These are phyloP conservation scores for Periconia macrospinosa DNA, from an alignment of 2,329 filamentous ascomycete species.

Conservation along the genomic window DNA sequence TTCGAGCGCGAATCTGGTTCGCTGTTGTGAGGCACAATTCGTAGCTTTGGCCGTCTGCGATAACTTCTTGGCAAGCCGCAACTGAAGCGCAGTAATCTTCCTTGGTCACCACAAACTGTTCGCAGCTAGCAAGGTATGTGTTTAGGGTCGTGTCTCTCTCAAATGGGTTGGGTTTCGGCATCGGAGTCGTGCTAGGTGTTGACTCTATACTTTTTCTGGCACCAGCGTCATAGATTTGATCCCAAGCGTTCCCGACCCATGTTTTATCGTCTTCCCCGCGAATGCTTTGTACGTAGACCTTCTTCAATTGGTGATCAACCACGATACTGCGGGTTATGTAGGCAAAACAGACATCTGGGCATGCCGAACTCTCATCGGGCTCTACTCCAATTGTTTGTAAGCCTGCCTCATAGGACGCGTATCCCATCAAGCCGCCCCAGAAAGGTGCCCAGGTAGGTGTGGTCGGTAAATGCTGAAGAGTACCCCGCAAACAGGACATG, in stretches of 20 bases:
- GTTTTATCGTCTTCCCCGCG: slow-evolving; percentile 42
- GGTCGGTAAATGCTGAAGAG: slow-evolving; percentile 18
- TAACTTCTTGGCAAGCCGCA: slow-evolving; percentile 67
- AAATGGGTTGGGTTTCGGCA: slow-evolving; percentile 32
- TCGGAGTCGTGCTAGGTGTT: slow-evolving; percentile 29
- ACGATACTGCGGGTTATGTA: slow-evolving; percentile 80
- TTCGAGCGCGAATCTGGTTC: slow-evolving; percentile 59
- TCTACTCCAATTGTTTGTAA: slow-evolving; percentile 61
- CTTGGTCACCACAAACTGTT: slow-evolving; percentile 12
- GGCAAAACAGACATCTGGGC: slow-evolving; percentile 72
- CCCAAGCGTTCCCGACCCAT: slow-evolving; percentile 50
- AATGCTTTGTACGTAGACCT: slow-evolving; percentile 70
- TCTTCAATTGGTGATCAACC: slow-evolving; percentile 68
- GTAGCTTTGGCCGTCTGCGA: slow-evolving; percentile 79
- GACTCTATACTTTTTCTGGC: slow-evolving; percentile 31
- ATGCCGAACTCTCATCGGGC: slow-evolving; percentile 38
- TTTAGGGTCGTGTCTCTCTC: slow-evolving; percentile 29
- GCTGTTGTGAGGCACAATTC: slow-evolving; percentile 82
- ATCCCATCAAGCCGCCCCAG: slow-evolving; percentile 82
- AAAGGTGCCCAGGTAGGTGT: slow-evolving; percentile 58
- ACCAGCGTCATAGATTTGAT: slow-evolving; percentile 33
- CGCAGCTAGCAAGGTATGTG: slow-evolving; percentile 29
- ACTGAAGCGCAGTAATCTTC: slow-evolving; percentile 66
- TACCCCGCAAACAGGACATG: slow-evolving; percentile 40
- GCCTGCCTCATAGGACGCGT: slow-evolving; percentile 82